Base-by-base conservation (phyloP, 371 early-diverging fungal species). In the Basidiobolus meristosporus region DNA sequence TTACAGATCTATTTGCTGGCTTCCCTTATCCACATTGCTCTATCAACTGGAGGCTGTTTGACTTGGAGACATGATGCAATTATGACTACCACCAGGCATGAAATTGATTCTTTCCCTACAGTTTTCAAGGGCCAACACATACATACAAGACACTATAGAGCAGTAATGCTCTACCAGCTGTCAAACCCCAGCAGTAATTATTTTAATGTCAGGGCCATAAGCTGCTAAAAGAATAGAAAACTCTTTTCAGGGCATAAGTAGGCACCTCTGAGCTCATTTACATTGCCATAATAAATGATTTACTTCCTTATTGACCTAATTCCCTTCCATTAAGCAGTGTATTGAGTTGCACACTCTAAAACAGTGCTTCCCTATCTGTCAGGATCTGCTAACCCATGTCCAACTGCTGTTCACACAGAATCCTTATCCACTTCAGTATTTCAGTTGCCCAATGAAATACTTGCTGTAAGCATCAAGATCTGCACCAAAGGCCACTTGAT, bases 21-120 rank as follows among this genome's bases (percentile, higher is more conserved):
- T n/a, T n/a, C n/a, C n/a, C 64, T 65, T 71, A 68, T 49, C 63
- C 62, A 65, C 67, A 60, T 67, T 68, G 56, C 62, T 68, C 65
- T 63, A 71, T 68, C 62, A 60, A 68, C 63, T 65, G 64, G 64
- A 67, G 64, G 62, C 59, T 63, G 56, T 57, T 67, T 54, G 62
- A 62, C 64, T 63, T 62, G 64, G 62, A 61, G 60, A 62, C 66
- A 61, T 65, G 65, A 56, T 65, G 64, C 62, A 62, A 63, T 67
- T 65, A 64, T 65, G 57, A n/a, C n/a, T n/a, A 60, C 60, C 65
- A 65, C 60, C 60, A 58, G 59, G 54, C 51, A 56, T 53, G 62
- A 61, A 56, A 60, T 54, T 56, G 40, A 56, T 45, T 50, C 54
- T 53, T 57, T 66, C 65, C 62, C 54, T 63, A 51, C 57, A 59